Conservation (phyloP, 2,329 filamentous ascomycete genomes). For the Aspergillus glaucus region DNA sequence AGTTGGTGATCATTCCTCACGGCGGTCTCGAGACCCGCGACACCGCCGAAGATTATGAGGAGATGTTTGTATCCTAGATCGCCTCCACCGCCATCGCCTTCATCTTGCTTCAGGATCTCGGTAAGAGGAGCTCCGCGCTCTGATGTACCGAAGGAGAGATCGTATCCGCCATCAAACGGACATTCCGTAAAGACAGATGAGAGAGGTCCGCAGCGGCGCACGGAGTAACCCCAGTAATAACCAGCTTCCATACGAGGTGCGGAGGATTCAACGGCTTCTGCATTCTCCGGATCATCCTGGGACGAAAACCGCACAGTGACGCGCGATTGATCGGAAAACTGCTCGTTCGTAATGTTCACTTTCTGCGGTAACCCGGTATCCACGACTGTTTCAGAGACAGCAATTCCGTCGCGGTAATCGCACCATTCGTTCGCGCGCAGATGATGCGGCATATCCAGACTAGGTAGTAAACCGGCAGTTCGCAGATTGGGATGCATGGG, state of each 20-base stretch:
- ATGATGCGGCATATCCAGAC: slow-evolving; percentile 80
- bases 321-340: slow-evolving; percentile 63
- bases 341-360: slow-evolving; percentile 49
- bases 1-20: slow-evolving; percentile 57
- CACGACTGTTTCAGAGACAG: slow-evolving; percentile 45
- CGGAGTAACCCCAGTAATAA: slow-evolving; percentile 80
- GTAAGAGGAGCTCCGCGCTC: slow-evolving; percentile 59
- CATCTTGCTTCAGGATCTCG: slow-evolving; percentile 35
- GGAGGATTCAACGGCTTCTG: slow-evolving; percentile 60
- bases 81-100: slow-evolving; percentile 1
- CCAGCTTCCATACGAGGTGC: slow-evolving; percentile 67
- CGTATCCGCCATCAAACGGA: slow-evolving; percentile 69
- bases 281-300: slow-evolving; percentile 32
- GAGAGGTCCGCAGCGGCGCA: slow-evolving; percentile 60
- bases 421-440: slow-evolving; percentile 70
- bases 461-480: slow-evolving; percentile 66
- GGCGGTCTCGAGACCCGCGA: slow-evolving; percentile 71
- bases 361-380: slow-evolving; percentile 45
- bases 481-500: slow-evolving; percentile 71
- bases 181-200: slow-evolving; percentile 72
- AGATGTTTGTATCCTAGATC: slow-evolving; percentile 56
- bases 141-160: slow-evolving; percentile 75
- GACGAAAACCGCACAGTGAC: slow-evolving; percentile 62
- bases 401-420: slow-evolving; percentile 71
- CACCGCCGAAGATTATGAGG: slow-evolving; percentile 73